Conservation (phyloP, 2,329 filamentous ascomycete genomes). For the Apiospora pterosperma region DNA sequence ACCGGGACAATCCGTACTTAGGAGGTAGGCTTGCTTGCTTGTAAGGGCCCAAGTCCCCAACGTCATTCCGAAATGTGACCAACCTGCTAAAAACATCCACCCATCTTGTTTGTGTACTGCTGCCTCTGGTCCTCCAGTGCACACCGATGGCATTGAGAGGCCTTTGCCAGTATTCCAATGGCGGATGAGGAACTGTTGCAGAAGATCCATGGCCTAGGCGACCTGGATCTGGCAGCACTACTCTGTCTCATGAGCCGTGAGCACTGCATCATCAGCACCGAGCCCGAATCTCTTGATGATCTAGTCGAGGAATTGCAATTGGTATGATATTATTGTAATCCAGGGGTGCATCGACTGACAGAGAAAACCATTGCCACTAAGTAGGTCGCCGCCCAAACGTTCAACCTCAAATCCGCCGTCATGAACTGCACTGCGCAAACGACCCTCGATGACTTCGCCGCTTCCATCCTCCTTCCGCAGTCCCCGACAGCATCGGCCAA, state of each 20-base stretch:
- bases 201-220: constrained; percentile 75
- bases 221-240: constrained; percentile 82
- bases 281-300: constrained; percentile 57
- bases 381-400: constrained; percentile 66
- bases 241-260: constrained; percentile 78
- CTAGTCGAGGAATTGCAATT: constrained; percentile 72
- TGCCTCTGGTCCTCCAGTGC: neutral
- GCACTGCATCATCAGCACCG: constrained; percentile 84
- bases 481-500: constrained; percentile 21
- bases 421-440: constrained; percentile 71
- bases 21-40: too few relatives aligned
- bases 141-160: constrained; percentile 10
- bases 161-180: constrained; percentile 40
- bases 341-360: neutral
- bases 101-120: neutral
- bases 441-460: constrained; percentile 77
- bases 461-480: constrained; percentile 50
- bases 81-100: neutral
- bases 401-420: constrained; percentile 67
- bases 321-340: constrained; percentile 37
- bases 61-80: neutral
- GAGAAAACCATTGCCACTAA: neutral
- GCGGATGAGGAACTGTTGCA: constrained; percentile 59
- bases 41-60: neutral
- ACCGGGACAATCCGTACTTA: neutral